phyloP scores from a whole-genome alignment of 768 basidiomycete genomes.

The Chiua virens region DNA sequence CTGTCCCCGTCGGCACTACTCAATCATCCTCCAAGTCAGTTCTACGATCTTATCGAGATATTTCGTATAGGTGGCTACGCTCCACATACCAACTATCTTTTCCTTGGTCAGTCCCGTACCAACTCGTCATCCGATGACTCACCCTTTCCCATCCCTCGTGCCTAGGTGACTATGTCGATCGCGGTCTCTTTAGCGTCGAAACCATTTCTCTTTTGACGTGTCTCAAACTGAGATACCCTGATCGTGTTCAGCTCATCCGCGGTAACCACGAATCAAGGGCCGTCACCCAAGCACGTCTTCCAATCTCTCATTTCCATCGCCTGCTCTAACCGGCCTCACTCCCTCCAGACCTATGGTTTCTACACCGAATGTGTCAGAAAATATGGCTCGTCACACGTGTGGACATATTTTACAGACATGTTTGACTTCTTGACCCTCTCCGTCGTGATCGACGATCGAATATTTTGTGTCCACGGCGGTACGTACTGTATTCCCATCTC shows the following conservation, averaged over 20 bases:
- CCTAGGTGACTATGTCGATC: conserved; percentile 96
- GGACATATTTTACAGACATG: conserved; percentile 99
- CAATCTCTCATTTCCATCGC: neutral
- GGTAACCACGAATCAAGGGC: conserved; percentile 98
- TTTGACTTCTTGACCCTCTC: conserved; percentile 98
- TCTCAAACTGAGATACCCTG: conserved; percentile 94
- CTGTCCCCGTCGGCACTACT: conserved; percentile 29
- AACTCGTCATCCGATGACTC: neutral
- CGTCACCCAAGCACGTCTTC: conserved; percentile 84
- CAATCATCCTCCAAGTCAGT: conserved; percentile 70
- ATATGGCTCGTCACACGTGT: conserved; percentile 93
- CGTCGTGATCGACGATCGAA: conserved; percentile 97
- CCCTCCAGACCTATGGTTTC: conserved; percentile 89
- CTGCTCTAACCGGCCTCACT: conserved; percentile 16
- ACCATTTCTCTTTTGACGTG: conserved; percentile 97
- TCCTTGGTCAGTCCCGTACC: conserved; percentile 70
- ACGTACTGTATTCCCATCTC: conserved; percentile 14
- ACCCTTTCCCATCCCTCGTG: neutral
- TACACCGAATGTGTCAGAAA: conserved; percentile 98
- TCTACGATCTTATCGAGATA: conserved; percentile 98
- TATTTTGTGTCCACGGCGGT: conserved; percentile 99
- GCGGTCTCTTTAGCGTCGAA: conserved; percentile 96
- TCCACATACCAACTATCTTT: conserved; percentile 96
- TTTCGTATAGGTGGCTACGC: conserved; percentile 98
- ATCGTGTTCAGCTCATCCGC: conserved; percentile 93